Conservation (phyloP, 1,284 basidiomycete species). For the Pulveroboletus sp. region DNA sequence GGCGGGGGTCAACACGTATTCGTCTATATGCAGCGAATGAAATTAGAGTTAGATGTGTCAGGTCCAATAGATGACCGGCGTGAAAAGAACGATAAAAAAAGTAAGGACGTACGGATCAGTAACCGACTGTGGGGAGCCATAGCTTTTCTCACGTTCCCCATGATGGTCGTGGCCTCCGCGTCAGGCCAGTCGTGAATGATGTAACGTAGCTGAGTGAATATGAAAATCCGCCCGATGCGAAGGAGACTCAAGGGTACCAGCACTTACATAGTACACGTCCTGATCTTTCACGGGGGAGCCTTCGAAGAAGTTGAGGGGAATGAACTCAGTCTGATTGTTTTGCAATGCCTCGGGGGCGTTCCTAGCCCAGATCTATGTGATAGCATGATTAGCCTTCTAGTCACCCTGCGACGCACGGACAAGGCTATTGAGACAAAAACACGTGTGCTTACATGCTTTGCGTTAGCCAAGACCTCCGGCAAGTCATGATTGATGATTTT, state of each 20-base stretch:
- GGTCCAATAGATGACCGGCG: background rate
- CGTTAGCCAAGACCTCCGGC: conserved; percentile 35
- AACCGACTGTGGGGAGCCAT: background rate
- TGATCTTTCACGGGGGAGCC: no score
- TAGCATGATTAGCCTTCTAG: background rate
- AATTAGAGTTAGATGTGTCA: background rate
- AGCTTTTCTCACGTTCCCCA: conserved; percentile 18
- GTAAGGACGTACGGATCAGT: conserved; percentile 1
- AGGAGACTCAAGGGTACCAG: background rate
- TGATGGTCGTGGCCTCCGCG: conserved; percentile 14
- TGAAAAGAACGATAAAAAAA: background rate
- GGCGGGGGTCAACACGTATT: conserved; percentile 5
- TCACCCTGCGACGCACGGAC: background rate
- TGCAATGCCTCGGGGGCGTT: conserved; percentile 28
- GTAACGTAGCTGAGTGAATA: conserved; percentile 20
- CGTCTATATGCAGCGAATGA: conserved; percentile 11
- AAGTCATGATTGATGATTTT: conserved; percentile 22
- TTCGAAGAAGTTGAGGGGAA: no score
- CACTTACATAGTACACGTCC: no score
- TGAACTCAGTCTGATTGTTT: no score
- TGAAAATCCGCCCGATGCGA: background rate
- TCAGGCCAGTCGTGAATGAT: conserved; percentile 16
- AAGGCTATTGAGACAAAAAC: no score
- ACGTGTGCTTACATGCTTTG: conserved; percentile 21
- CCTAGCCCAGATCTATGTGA: conserved; percentile 33